Evolutionary conservation across 176 grass and related monocot species (phyloP).

Genomic region (Metroxylon sagu): DNA sequence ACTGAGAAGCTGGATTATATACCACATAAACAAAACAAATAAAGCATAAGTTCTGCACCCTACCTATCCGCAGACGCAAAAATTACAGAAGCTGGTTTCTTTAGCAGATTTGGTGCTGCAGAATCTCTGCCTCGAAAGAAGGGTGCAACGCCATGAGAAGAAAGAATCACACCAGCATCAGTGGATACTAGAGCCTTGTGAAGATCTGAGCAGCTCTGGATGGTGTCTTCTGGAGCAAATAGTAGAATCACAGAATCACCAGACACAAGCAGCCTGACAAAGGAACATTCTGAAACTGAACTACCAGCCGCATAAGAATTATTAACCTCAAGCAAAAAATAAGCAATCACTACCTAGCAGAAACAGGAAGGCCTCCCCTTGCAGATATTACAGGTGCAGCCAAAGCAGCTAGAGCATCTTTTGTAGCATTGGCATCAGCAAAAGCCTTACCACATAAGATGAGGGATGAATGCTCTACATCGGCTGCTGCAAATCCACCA

Average conservation of each 20-base stretch:
- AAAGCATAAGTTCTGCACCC: slow-evolving; percentile 5
- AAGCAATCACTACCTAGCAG: slow-evolving; percentile 49
- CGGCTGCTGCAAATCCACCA: slow-evolving; percentile 68
- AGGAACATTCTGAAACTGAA: slow-evolving; percentile 13
- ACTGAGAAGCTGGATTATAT: background rate
- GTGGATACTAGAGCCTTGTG: slow-evolving; percentile 35
- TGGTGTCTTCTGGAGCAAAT: slow-evolving; percentile 54
- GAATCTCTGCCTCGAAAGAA: slow-evolving; percentile 42
- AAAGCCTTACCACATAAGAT: slow-evolving; percentile 86
- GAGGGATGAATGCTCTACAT: slow-evolving; percentile 66
- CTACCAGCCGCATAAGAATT: background rate
- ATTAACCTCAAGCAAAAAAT: slow-evolving; percentile 1
- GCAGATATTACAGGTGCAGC: slow-evolving; percentile 63
- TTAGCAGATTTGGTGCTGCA: slow-evolving; percentile 19
- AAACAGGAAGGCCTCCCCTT: slow-evolving; percentile 62
- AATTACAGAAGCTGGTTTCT: slow-evolving; percentile 40
- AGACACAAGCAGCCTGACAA: slow-evolving; percentile 50
- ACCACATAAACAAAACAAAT: background rate
- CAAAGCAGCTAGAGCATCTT: slow-evolving; percentile 68
- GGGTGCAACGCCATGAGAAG: slow-evolving; percentile 37
- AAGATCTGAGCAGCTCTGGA: slow-evolving; percentile 35
- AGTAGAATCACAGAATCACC: slow-evolving; percentile 44
- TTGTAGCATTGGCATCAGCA: slow-evolving; percentile 39
- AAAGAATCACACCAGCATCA: slow-evolving; percentile 53
- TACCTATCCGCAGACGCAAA: slow-evolving; percentile 75